These are phyloP conservation scores for Phyllosticta ampelicida DNA, from an alignment of 2,329 filamentous ascomycete genomes.

Conservation along the genomic window DNA sequence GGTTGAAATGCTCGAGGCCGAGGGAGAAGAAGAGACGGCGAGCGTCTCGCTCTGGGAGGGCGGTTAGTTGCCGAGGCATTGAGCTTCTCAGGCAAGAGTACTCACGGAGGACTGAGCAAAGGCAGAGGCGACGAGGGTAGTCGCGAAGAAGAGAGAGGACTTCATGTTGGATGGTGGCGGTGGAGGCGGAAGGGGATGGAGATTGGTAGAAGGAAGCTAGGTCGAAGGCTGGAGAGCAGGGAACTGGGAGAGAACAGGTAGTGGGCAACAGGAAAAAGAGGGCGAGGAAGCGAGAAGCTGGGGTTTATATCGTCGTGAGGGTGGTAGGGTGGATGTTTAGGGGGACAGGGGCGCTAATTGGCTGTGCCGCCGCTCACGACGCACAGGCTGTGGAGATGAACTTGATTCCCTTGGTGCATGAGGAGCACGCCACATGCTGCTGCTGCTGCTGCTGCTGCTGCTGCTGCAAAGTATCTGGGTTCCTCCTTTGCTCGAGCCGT, in stretches of 20 bases:
- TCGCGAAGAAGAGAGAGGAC: conserved; percentile 8
- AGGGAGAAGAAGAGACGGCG: conserved; percentile 1
- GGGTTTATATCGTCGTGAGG: not conserved
- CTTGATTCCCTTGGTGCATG: no score
- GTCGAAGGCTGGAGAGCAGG: not conserved
- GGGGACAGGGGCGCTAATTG: not conserved
- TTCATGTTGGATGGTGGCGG: conserved; percentile 4
- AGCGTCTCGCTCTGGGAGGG: not conserved
- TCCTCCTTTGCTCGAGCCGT: no score
- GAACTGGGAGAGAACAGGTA: not conserved
- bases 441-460: not conserved
- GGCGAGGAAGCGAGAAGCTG: not conserved
- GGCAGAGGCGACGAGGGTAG: conserved; percentile 8
- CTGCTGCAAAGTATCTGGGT: no score
- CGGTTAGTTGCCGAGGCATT: not conserved
- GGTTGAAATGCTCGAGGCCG: not conserved
- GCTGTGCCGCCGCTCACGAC: not conserved
- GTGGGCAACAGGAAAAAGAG: not conserved
- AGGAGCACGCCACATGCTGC: not conserved
- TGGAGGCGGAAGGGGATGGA: not conserved
- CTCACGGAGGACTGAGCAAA: conserved; percentile 7
- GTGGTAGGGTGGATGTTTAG: not conserved
- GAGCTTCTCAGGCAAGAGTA: not conserved
- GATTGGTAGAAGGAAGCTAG: not conserved
- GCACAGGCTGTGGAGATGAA: not conserved